Base-by-base conservation (phyloP, 495 filamentous ascomycete genomes). In the Saxispiralis lemnorum region DNA sequence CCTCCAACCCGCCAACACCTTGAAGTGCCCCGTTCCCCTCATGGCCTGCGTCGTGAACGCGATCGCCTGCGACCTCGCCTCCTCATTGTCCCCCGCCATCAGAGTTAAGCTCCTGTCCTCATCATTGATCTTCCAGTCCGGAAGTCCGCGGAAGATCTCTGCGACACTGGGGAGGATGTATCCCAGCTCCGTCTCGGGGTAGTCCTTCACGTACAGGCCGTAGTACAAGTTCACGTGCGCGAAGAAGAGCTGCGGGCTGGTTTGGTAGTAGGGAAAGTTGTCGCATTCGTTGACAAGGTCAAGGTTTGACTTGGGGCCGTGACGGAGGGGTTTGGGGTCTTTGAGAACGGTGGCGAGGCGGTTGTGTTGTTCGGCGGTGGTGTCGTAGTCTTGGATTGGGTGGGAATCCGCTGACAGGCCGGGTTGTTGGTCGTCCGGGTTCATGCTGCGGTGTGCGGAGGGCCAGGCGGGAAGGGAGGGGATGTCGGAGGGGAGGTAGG, bases 1-100 rank as follows among this genome's bases (percentile, higher is more conserved):
- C 32, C 92, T 70, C 89, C 89, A 99, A 47, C 84, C 83, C 13
- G 64, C 66, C 21, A 95, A 67, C 1, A 93, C 61, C 37, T 72
- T 62, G 57, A 96, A 96, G 0, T 64, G 70, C 12, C 66, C 58
- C 18, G 69, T 68, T 20, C 69, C 60, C 21, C 76, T 74, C 65
- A 83, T 83, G 51, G 75, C 69, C 1, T 60, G 54, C 28, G 77
- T 67, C 4, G 81, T 76, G 31, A 60, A 52, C 0, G 63, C 69
- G 3, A 93, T 67, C 17, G 69, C 61, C 2, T 59, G 56, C 36
- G 67, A 80, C 49, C 87, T 77, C 47, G 58, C 53, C 24, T 39
- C 51, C 11, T 44, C 54, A 9, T 39, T 59, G 20, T 21, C 45
- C 33, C 58, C 59, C 2, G 34, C 43, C 0, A 44, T 47, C 2